Evolutionary conservation across 106 monocot genomes (phyloP).

Genomic region (Allium fistulosum): DNA sequence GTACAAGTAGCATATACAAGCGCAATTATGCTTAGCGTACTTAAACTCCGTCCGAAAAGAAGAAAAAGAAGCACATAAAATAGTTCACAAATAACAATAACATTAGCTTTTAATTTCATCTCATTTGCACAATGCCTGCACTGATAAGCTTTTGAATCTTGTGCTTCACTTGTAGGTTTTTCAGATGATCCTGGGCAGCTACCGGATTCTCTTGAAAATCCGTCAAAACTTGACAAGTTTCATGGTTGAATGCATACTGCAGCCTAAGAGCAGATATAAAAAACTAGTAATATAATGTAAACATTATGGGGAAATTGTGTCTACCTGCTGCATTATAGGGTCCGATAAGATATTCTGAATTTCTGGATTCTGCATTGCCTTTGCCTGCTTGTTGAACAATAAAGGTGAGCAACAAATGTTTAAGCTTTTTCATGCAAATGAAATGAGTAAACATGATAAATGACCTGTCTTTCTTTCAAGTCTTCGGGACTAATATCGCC

Average conservation of each 20-base stretch:
- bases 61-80: too few species aligned
- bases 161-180: constrained; percentile 76
- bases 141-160: constrained; percentile 87
- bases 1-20: too few species aligned
- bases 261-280: not conserved
- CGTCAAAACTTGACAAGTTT: constrained; percentile 15
- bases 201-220: constrained; percentile 84
- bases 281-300: too few species aligned
- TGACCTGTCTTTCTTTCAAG: constrained; percentile 92
- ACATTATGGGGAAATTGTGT: not conserved
- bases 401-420: not conserved
- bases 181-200: constrained; percentile 70
- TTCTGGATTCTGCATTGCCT: constrained; percentile 92
- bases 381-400: constrained; percentile 7
- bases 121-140: constrained; percentile 92
- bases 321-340: constrained; percentile 82
- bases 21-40: too few species aligned
- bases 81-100: too few species aligned
- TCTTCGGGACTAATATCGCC: constrained; percentile 90
- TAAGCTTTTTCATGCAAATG: not conserved
- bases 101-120: constrained; percentile 10
- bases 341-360: constrained; percentile 76
- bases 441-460: not conserved
- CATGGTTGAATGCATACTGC: not conserved
- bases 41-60: too few species aligned